These are phyloP conservation scores for Symbiodinium natans DNA, from an alignment of 73 alveolate genomes.

Conservation along the genomic window DNA sequence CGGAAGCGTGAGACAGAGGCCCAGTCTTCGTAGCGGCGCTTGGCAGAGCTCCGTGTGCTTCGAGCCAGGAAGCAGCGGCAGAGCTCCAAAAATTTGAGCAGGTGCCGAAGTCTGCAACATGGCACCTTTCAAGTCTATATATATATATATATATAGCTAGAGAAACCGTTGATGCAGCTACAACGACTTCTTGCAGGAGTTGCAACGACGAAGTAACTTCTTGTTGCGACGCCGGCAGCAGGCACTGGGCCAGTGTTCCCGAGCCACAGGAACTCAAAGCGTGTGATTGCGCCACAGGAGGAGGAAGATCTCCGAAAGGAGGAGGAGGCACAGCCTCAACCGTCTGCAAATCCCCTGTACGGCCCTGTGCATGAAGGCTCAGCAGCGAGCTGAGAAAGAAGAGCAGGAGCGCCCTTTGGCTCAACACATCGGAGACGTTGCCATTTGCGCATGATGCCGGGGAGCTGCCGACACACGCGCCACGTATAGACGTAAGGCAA, in stretches of 20 bases:
- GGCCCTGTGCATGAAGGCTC: neutral
- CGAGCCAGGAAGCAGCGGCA: slow-evolving; percentile 79
- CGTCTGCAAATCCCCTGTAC: neutral
- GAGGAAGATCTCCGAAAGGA: slow-evolving; percentile 72
- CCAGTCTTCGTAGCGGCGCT: neutral
- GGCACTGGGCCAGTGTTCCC: neutral
- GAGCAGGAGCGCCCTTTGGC: slow-evolving; percentile 30
- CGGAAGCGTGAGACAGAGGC: slow-evolving; percentile 85
- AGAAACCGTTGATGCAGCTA: neutral
- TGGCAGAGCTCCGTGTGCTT: neutral
- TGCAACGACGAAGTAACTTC: slow-evolving; percentile 85
- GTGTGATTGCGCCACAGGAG: neutral
- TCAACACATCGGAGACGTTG: no score
- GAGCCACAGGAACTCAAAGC: neutral
- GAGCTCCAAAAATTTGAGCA: slow-evolving; percentile 71
- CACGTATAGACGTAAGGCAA: no score
- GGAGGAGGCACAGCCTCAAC: slow-evolving; percentile 11
- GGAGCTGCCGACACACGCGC: no score
- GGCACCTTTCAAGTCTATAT: neutral
- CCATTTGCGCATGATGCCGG: no score
- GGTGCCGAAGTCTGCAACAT: neutral
- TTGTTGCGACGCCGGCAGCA: slow-evolving; percentile 84
- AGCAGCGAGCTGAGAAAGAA: slow-evolving; percentile 57
- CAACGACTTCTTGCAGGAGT: slow-evolving; percentile 5
- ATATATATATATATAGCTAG: neutral